A percentile compares a stretch with the other conserved stretches of the same genome.
phyloP scores from a whole-genome alignment of 306 rosid genomes.

The Abrus pulchellus region DNA sequence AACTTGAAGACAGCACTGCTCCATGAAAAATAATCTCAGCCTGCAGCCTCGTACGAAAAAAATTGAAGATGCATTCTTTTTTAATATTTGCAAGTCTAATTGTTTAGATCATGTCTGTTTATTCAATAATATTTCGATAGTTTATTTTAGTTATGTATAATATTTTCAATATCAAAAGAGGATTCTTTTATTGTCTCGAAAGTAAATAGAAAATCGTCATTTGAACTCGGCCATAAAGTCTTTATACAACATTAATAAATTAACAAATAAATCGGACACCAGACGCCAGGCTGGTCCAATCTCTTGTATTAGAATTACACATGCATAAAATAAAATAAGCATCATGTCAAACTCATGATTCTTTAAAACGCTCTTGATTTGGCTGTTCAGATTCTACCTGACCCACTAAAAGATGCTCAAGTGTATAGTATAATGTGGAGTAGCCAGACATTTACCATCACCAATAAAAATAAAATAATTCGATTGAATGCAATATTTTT shows the following conservation, averaged over 20 bases:
- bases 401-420: too few relatives aligned
- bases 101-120: conserved; percentile 32
- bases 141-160: conserved; percentile 30
- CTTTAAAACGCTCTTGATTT: neutral
- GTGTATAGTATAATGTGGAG: too few relatives aligned
- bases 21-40: conserved; percentile 42
- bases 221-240: neutral
- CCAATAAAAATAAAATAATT: too few relatives aligned
- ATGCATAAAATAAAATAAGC: too few relatives aligned
- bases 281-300: too few relatives aligned
- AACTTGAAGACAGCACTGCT: conserved; percentile 53
- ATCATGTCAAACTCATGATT: too few relatives aligned
- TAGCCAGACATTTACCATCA: too few relatives aligned
- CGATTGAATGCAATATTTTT: too few relatives aligned
- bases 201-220: neutral
- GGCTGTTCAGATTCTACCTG: too few relatives aligned
- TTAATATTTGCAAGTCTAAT: neutral
- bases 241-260: neutral
- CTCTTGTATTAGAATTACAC: too few relatives aligned
- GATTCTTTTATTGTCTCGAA: neutral
- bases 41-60: neutral
- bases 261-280: too few relatives aligned
- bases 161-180: neutral
- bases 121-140: conserved; percentile 43
- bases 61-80: conserved; percentile 39